A percentile compares a stretch with the other conserved stretches of the same genome.
Conservation (phyloP, 495 filamentous ascomycete species). For the Penicillium simplicissimum region DNA sequence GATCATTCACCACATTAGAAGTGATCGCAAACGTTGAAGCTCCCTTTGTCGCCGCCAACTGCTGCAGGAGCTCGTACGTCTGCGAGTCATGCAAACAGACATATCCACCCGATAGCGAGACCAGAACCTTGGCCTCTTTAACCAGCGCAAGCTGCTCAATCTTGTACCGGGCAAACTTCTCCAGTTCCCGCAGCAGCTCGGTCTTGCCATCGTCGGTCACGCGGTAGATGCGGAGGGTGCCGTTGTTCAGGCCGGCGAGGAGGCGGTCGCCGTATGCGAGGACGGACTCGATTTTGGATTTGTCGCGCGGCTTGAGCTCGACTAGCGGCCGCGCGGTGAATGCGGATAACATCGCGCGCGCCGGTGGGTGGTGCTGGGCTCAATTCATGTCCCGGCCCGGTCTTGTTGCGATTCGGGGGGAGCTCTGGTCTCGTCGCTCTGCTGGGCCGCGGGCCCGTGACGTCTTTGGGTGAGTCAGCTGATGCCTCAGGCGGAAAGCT, state of each 20-base stretch:
- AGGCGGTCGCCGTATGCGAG: slow-evolving; percentile 90
- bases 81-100: slow-evolving; percentile 88
- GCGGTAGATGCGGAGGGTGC: slow-evolving; percentile 86
- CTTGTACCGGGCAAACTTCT: slow-evolving; percentile 86
- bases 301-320: slow-evolving; percentile 93
- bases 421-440: slow-evolving; percentile 7
- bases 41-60: slow-evolving; percentile 77
- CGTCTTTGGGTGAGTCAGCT: slow-evolving; percentile 24
- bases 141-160: slow-evolving; percentile 93
- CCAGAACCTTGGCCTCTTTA: slow-evolving; percentile 87
- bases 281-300: slow-evolving; percentile 91
- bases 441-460: slow-evolving; percentile 14
- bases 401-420: slow-evolving; percentile 27
- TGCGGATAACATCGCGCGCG: slow-evolving; percentile 81
- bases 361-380: slow-evolving; percentile 11
- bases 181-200: slow-evolving; percentile 83
- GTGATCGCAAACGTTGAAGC: slow-evolving; percentile 91
- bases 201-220: slow-evolving; percentile 73
- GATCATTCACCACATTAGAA: slow-evolving; percentile 90
- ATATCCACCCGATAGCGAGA: slow-evolving; percentile 85
- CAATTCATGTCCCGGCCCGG: slow-evolving; percentile 20
- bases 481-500: not conserved
- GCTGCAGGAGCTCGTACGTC: slow-evolving; percentile 76
- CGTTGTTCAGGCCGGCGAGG: slow-evolving; percentile 86
- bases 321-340: slow-evolving; percentile 95